Conservation (phyloP, 169 alveolate genomes). For the Cryptosporidium ubiquitum region DNA sequence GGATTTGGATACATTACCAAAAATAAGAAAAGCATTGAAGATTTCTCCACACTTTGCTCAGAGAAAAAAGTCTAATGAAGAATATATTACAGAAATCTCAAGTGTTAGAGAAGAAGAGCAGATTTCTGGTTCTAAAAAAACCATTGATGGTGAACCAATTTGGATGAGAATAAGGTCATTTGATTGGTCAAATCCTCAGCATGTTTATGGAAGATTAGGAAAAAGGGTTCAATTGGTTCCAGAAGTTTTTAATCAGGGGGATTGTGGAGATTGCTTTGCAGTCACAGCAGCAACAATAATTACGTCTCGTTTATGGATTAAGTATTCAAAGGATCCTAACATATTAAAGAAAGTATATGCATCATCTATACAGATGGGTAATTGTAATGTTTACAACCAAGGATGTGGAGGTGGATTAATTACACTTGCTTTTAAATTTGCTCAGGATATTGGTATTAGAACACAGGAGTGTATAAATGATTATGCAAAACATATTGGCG, state of each 20-base stretch:
- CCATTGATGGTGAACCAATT: constrained; percentile 3
- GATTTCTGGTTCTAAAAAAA: neutral
- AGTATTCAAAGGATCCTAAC: constrained; percentile 4
- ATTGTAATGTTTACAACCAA: constrained; percentile 66
- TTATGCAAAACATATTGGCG: constrained; percentile 10
- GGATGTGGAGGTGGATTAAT: constrained; percentile 71
- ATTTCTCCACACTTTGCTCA: constrained; percentile 53
- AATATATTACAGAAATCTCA: constrained; percentile 25
- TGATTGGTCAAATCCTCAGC: constrained; percentile 61
- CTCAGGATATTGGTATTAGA: constrained; percentile 56
- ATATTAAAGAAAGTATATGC: constrained; percentile 3
- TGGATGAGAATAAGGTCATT: constrained; percentile 50
- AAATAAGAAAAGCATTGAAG: constrained; percentile 16
- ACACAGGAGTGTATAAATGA: constrained; percentile 56
- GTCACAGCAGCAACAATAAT: constrained; percentile 67
- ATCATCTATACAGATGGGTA: constrained; percentile 55
- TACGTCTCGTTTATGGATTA: constrained; percentile 65
- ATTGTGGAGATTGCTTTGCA: constrained; percentile 67
- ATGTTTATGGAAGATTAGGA: constrained; percentile 72
- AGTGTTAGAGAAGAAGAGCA: constrained; percentile 23
- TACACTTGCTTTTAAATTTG: constrained; percentile 61
- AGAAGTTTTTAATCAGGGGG: constrained; percentile 30
- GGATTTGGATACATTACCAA: neutral
- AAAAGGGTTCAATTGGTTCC: constrained; percentile 30
- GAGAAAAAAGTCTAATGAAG: constrained; percentile 19